Conservation (phyloP, 768 basidiomycete genomes). For the Ramaria sp. region DNA sequence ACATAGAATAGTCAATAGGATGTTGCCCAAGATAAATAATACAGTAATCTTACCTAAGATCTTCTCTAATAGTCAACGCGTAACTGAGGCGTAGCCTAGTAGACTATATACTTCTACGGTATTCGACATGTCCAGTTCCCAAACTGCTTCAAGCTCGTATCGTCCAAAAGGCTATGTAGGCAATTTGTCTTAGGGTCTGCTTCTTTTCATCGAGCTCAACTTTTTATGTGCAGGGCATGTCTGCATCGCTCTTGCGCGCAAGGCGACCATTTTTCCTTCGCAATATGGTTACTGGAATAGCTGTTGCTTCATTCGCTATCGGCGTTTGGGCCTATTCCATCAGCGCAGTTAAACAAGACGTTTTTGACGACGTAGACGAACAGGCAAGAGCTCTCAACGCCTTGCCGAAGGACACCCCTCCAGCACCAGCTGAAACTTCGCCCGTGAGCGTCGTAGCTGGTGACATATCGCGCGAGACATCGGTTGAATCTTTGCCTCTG, state of each 20-base stretch:
- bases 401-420: background rate
- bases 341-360: slow-evolving; percentile 86
- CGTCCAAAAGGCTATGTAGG: slow-evolving; percentile 43
- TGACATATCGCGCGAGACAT: background rate
- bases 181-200: slow-evolving; percentile 5
- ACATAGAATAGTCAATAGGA: background rate
- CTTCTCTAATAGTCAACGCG: no score
- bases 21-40: background rate
- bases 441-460: background rate
- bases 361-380: slow-evolving; percentile 79
- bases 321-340: slow-evolving; percentile 92
- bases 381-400: slow-evolving; percentile 46
- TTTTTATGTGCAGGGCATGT: slow-evolving; percentile 56
- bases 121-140: background rate
- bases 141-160: slow-evolving; percentile 29
- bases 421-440: background rate
- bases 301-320: slow-evolving; percentile 61
- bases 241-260: slow-evolving; percentile 78
- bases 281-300: slow-evolving; percentile 70
- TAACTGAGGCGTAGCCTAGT: no score
- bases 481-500: background rate
- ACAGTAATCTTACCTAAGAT: no score
- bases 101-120: no score
- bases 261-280: slow-evolving; percentile 70
- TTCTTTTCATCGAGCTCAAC: background rate